Evolutionary conservation across 331 rosid genomes (phyloP).

Genomic region (Malus hybrid): DNA sequence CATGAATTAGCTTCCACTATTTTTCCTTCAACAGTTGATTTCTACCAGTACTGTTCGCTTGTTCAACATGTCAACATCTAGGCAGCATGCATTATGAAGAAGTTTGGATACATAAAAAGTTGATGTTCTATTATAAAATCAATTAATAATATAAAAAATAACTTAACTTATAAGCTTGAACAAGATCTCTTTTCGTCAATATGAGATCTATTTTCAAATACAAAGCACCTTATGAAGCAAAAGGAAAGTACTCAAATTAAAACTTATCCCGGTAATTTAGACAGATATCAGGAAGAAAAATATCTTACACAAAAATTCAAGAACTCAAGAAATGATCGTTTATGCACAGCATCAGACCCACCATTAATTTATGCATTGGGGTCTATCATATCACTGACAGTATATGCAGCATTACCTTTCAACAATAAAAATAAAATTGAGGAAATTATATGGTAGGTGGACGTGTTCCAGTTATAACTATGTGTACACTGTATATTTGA

Average conservation of each 20-base stretch:
- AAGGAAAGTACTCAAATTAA: not conserved
- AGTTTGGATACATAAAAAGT: not conserved
- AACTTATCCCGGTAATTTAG: not conserved
- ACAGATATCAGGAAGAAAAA: not conserved
- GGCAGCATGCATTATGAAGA: not conserved
- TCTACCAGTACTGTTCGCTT: not conserved
- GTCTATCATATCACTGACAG: not conserved
- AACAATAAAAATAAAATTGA: not conserved
- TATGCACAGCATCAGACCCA: not conserved
- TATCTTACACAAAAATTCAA: not conserved
- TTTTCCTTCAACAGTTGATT: not conserved
- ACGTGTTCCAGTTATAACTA: not conserved
- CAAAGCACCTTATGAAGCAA: not conserved
- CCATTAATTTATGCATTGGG: not conserved
- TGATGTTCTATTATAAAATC: not conserved
- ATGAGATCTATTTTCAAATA: too few relatives aligned
- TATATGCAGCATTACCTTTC: not conserved
- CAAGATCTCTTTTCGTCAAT: too few relatives aligned
- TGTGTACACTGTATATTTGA: not conserved
- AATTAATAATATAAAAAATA: too few relatives aligned
- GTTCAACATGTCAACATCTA: not conserved
- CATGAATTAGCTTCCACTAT: not conserved
- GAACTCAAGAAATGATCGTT: not conserved
- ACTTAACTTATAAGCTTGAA: too few relatives aligned
- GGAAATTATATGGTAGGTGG: not conserved